Evolutionary conservation across 345 rosid genomes (phyloP), one percentile per base, ranked within the genome.

Genomic region (Euphorbia lathyris): DNA sequence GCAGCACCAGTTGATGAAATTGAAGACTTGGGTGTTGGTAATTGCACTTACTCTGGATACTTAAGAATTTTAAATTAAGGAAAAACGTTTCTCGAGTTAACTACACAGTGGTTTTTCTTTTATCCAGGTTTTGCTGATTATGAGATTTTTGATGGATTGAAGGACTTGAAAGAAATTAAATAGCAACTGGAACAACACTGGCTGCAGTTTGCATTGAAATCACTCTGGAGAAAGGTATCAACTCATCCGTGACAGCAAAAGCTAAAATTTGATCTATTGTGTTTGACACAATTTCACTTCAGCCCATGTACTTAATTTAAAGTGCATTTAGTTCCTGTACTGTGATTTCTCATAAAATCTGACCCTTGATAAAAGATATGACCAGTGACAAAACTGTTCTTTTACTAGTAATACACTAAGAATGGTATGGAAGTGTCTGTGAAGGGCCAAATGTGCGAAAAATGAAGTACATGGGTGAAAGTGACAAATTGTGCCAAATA

Each of bases 111-210:
- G n/a, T n/a, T n/a, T 40, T 72, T 67, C 62, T 27, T 67, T 64
- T 69, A 8, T 80, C 84, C 88, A 95, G 97, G 93, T 22, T 95
- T 95, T 29, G 82, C 83, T 76, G 99, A 92, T 72, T 70, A 55
- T 59, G 96, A 95, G 84, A 87, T 95, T 75, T 88, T 90, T 77
- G 75, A 72, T 48, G 70, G 74, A 27, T 34, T 69, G 77, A 72
- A 68, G 32, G 69, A 63, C 65, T 65, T 42, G 36, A 43, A 57
- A 57, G 34, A 36, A 42, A 63, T 71, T 19, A 63, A 11, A 19
- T 25, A 1, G 38, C 26, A 70, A 23, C 26, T 56, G 14, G 29
- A 14, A 22, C 43, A 51, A 1, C 38, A 23, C 38, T 45, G 16
- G 4, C 52, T 19, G 19, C 9, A 3, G 16, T 30, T 47, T 17